Base-by-base conservation (phyloP, 225 moss, liverwort and hornwort species). In the Marchantia paleacea region DNA sequence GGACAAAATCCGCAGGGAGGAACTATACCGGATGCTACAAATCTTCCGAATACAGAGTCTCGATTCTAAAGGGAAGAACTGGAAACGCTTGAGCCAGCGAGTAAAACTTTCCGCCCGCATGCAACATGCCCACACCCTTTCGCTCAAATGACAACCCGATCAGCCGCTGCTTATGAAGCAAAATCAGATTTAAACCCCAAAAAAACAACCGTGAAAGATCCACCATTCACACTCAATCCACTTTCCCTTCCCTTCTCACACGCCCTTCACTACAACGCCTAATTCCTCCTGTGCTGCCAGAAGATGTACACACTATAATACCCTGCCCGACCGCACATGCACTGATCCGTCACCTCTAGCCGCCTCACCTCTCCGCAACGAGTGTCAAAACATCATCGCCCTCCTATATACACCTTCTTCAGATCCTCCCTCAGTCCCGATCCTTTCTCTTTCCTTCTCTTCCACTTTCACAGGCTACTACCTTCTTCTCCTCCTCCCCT, bases 201-300 rank as follows among this genome's bases (percentile, higher is more conserved):
- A 79, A 71, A 73, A 67, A 69, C 53, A 80, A 77, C 13, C 71
- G 62, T 69, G 75, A 73, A 78, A 81, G 84, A 81, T 74, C 81
- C 84, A 81, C 81, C 81, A 85, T 81, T 85, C 84, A 81, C 78
- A 85, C 75, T 69, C 66, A 64, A 80, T 73, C 73, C 73, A 73
- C 52, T 53, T 53, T 18, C 47, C 22, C 24, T 54, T 26, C 9
- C 73, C 15, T 52, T 22, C 61, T 55, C 58, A 22, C 50, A 3
- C n/a, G 52, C 22, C 19, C 48, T 49, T 48, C 79, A 8, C 13
- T 61, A 25, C 51, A 12, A 8, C 31, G 30, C 25, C 73, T 75
- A 47, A 76, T 26, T 72, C 75, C 69, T 79, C 47, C 69, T 48
- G 47, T 48, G 69, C 48, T 47, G 16, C 5, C 47, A 16, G 7